Base-by-base conservation (phyloP, 2,329 filamentous ascomycete genomes). In the Aspergillus brasiliensis region DNA sequence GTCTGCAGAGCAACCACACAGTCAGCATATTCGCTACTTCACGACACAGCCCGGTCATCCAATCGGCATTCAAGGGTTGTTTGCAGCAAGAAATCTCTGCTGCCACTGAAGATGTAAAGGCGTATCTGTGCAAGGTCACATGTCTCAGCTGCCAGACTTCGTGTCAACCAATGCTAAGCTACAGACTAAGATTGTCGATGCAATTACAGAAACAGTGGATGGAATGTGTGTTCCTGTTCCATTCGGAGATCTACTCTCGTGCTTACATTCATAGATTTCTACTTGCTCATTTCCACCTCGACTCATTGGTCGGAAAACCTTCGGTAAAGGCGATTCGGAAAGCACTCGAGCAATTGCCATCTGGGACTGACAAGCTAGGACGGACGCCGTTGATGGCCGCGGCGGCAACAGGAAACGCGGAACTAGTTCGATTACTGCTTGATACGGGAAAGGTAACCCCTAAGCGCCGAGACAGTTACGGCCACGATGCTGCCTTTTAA, bases 21-120 rank as follows among this genome's bases (percentile, higher is more conserved):
- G 40, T 62, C 8, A 74, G 69, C 42, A 5, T 77, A 25, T 69
- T 77, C 19, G 69, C 65, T 10, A 78, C 77, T 3, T 75, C 76
- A 6, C 60, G 77, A 27, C 62, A 61, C 21, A 65, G 68, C 25
- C 65, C 61, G 3, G 65, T 72, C 5, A 69, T 75, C 13, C 17
- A 37, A 3, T 19, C 56, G 8, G n/a, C 27, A 21, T 72, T 77
- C 38, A 6, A 64, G 10, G 51, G 48, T 3, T 60, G 48, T 8
- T 3, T 49, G 3, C 48, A 8, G 4, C 13, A 72, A 7, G 70
- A 78, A 52, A 77, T 80, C 5, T 63, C 61, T n/a, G 78, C 75
- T 4, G 57, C 17, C 1, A 56, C 71, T 10, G 63, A 68, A 2
- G 78, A 80, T 62, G 63, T 78, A 21, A 11, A 44, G 19, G 65